phyloP scores from a whole-genome alignment of 805 yeast species.

The Metschnikowia gelsemii region DNA sequence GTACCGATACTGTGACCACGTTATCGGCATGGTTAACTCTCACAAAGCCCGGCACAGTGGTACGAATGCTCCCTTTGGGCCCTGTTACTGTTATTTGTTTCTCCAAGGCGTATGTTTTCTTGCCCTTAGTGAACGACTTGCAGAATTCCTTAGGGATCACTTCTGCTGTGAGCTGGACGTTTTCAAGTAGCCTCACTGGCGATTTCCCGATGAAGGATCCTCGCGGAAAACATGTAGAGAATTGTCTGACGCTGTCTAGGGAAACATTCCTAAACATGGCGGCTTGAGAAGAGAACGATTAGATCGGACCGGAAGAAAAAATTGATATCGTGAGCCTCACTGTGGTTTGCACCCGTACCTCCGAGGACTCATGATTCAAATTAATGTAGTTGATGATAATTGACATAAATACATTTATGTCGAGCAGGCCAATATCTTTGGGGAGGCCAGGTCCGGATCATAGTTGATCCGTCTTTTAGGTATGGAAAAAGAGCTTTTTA shows the following conservation, averaged over 20 bases:
- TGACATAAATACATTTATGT: no score
- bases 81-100: slow-evolving; percentile 64
- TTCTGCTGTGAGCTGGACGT: slow-evolving; percentile 50
- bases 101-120: slow-evolving; percentile 54
- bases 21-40: slow-evolving; percentile 38
- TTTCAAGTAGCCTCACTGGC: slow-evolving; percentile 68
- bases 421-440: no score
- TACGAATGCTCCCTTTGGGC: slow-evolving; percentile 67
- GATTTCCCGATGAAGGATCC: slow-evolving; percentile 75
- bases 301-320: no score
- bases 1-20: slow-evolving; percentile 54
- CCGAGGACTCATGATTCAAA: no score
- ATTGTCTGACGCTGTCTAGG: slow-evolving; percentile 16
- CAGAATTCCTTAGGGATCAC: slow-evolving; percentile 54
- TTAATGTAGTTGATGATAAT: no score
- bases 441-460: no score
- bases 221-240: slow-evolving; percentile 14
- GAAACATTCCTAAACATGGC: slow-evolving; percentile 17
- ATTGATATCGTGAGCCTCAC: no score
- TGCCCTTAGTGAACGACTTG: slow-evolving; percentile 64
- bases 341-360: slow-evolving; percentile 8
- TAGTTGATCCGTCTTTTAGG: no score
- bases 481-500: no score
- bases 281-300: slow-evolving; percentile 2
- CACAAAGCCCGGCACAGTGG: slow-evolving; percentile 74